phyloP scores from a whole-genome alignment of 306 rosid species.

The Trichosanthes truncata region DNA sequence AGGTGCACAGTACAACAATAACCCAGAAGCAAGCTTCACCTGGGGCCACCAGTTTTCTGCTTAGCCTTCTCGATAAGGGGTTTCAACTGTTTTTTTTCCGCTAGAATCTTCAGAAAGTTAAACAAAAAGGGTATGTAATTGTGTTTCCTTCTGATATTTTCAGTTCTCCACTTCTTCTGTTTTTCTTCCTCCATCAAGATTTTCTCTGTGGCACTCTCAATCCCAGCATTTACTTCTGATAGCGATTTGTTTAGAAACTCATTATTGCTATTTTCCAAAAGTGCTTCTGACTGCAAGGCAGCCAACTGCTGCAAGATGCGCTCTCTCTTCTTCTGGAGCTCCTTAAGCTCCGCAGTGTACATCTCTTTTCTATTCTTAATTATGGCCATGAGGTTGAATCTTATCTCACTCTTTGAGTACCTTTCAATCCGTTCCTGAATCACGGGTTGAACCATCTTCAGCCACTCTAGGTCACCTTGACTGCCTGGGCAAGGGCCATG shows the following conservation, averaged over 20 bases:
- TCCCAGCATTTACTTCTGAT: constrained; percentile 49
- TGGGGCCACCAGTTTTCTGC: constrained; percentile 60
- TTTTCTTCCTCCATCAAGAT: constrained; percentile 80
- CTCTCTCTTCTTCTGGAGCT: constrained; percentile 95
- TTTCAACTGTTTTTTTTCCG: constrained; percentile 97
- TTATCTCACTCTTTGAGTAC: constrained; percentile 80
- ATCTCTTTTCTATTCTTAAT: constrained; percentile 89
- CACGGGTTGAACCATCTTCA: constrained; percentile 79
- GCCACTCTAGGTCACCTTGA: constrained; percentile 86
- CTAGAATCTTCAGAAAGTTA: constrained; percentile 88
- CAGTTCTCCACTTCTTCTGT: constrained; percentile 86
- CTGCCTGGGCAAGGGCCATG: constrained; percentile 88
- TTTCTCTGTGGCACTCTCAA: constrained; percentile 16
- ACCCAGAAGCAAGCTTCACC: constrained; percentile 24
- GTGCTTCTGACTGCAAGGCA: constrained; percentile 51
- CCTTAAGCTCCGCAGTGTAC: constrained; percentile 84
- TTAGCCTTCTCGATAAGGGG: constrained; percentile 98
- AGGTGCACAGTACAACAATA: not conserved
- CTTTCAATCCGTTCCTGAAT: constrained; percentile 92
- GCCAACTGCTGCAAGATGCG: constrained; percentile 85
- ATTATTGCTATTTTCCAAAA: constrained; percentile 34
- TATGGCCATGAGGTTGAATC: constrained; percentile 87
- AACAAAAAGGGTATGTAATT: constrained; percentile 95
- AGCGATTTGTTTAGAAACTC: constrained; percentile 82
- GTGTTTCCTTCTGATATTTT: constrained; percentile 89